These are phyloP conservation scores for Primulina huaijiensis DNA, from an alignment of 257 asterid genomes.

Conservation along the genomic window DNA sequence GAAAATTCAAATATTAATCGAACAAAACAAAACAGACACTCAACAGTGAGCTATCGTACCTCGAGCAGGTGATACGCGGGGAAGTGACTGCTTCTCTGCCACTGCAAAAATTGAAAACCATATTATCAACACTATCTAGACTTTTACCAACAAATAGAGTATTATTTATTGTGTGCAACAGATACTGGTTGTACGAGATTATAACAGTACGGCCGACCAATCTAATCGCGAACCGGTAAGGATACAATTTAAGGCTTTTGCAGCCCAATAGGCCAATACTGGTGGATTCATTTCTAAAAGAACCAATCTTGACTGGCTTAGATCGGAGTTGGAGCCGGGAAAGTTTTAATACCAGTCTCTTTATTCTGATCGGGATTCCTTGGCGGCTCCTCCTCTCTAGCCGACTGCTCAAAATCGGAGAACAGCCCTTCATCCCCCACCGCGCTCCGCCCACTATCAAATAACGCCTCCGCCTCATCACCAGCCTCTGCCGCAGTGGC, in stretches of 20 bases:
- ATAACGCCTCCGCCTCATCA: constrained; percentile 51
- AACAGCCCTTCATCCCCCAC: constrained; percentile 73
- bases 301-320: constrained; percentile 39
- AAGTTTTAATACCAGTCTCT: constrained; percentile 31
- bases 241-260: neutral
- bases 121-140: neutral
- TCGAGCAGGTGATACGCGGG: constrained; percentile 43
- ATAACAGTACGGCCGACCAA: neutral
- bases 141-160: neutral
- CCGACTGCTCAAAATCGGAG: constrained; percentile 80
- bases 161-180: neutral
- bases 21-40: neutral
- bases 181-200: neutral
- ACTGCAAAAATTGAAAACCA: constrained; percentile 23
- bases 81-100: constrained; percentile 60
- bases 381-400: constrained; percentile 41
- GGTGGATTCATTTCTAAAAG: neutral
- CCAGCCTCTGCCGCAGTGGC: constrained; percentile 25
- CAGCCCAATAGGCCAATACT: too few species aligned
- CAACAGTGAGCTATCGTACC: constrained; percentile 37
- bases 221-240: too few species aligned
- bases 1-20: neutral
- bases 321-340: constrained; percentile 59
- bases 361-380: constrained; percentile 35
- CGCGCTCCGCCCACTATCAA: constrained; percentile 77